Conservation (phyloP, 108 stramenopile species). For the Nitzschia sp. region DNA sequence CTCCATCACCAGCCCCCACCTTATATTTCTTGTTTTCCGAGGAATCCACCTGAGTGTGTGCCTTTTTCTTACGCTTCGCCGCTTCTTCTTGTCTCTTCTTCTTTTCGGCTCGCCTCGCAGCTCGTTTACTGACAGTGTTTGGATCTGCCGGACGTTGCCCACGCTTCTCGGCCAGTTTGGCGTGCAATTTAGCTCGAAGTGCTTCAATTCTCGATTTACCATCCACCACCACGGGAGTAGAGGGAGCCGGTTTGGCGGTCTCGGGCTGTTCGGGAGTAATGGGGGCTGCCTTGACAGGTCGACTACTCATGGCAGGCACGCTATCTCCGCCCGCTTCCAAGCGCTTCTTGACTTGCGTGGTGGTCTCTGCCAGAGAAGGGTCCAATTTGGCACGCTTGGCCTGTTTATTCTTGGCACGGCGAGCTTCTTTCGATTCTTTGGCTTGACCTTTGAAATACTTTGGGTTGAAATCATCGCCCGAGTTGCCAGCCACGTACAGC, state of each 20-base stretch:
- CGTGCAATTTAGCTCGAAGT: constrained; percentile 77
- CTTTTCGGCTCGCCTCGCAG: constrained; percentile 84
- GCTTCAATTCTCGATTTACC: constrained; percentile 79
- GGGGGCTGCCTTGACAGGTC: background rate
- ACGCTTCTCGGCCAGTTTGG: constrained; percentile 76
- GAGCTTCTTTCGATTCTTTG: constrained; percentile 76
- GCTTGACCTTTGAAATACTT: constrained; percentile 77
- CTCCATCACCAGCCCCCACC: background rate
- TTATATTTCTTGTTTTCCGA: constrained; percentile 36
- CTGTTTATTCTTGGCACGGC: constrained; percentile 64
- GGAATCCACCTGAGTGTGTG: constrained; percentile 30
- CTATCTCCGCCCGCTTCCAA: constrained; percentile 50
- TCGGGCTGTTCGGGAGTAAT: background rate
- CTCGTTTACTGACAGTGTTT: constrained; percentile 76
- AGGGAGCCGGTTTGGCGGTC: background rate
- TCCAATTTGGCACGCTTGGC: constrained; percentile 81
- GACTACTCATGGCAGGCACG: constrained; percentile 7
- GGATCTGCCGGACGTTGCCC: constrained; percentile 51
- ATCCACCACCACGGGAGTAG: constrained; percentile 7
- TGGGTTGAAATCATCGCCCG: constrained; percentile 55
- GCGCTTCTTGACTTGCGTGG: constrained; percentile 69
- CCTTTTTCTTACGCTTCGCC: constrained; percentile 43
- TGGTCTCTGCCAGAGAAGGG: constrained; percentile 64
- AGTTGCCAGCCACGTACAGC: constrained; percentile 77
- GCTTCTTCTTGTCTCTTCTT: constrained; percentile 74